Conservation (phyloP, 2,329 filamentous ascomycete genomes). For the Xylariales sp. region DNA sequence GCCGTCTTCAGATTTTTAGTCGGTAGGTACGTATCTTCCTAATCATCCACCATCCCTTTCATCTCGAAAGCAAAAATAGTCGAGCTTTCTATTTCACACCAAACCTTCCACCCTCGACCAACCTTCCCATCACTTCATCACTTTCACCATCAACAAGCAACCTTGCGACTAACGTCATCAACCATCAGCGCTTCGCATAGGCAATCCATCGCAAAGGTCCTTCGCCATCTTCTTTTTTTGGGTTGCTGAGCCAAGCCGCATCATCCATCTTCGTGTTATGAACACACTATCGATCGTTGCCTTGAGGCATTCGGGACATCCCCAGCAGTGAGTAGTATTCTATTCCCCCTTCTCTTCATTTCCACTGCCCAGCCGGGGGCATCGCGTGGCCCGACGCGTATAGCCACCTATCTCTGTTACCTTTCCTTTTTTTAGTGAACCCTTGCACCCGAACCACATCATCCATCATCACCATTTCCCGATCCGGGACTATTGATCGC, state of each 20-base stretch:
- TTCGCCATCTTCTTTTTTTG: too few species aligned
- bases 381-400: too few species aligned
- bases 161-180: too few species aligned
- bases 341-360: not conserved
- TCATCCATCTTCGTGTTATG: slow-evolving; percentile 5
- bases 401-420: not conserved
- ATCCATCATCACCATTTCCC: not conserved
- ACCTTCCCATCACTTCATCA: too few species aligned
- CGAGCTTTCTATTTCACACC: too few species aligned
- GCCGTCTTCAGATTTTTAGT: not conserved
- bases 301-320: not conserved
- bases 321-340: not conserved
- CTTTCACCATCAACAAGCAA: too few species aligned
- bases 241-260: too few species aligned
- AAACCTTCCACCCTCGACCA: too few species aligned
- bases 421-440: not conserved
- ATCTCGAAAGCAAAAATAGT: too few species aligned
- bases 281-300: not conserved
- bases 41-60: not conserved
- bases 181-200: too few species aligned
- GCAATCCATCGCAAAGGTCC: too few species aligned
- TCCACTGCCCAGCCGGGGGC: not conserved
- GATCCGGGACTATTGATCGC: not conserved
- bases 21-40: not conserved
- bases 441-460: not conserved